Evolutionary conservation across 1,139 yeast genomes (phyloP).

Genomic region (Pichia inconspicua): DNA sequence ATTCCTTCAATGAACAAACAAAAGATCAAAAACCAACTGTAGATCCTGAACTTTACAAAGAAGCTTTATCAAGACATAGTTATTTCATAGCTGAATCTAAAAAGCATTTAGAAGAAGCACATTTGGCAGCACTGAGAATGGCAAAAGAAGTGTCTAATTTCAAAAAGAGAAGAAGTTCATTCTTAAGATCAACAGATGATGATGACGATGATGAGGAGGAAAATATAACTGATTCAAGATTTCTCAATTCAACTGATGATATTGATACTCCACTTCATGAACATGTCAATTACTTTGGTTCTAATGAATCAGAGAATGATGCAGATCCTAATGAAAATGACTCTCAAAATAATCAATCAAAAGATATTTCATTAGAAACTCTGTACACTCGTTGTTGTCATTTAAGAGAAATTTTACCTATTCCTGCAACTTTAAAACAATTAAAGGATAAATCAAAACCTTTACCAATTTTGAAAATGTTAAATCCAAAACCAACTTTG

Average conservation of each 20-base stretch:
- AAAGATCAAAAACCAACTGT: constrained; percentile 34
- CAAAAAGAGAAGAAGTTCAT: constrained; percentile 26
- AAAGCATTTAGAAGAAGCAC: constrained; percentile 71
- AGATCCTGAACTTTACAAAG: constrained; percentile 36
- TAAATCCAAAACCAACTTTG: constrained; percentile 86
- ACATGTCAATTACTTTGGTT: constrained; percentile 54
- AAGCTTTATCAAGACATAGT: constrained; percentile 52
- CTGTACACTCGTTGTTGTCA: constrained; percentile 85
- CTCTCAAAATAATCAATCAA: not conserved
- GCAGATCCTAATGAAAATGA: constrained; percentile 9
- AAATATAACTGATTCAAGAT: constrained; percentile 13
- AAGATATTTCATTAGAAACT: constrained; percentile 46
- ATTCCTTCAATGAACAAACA: constrained; percentile 34
- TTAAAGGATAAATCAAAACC: constrained; percentile 71
- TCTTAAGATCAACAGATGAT: constrained; percentile 13
- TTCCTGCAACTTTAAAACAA: constrained; percentile 76
- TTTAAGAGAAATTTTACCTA: constrained; percentile 83
- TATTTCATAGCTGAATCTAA: constrained; percentile 52
- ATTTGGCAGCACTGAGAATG: constrained; percentile 57
- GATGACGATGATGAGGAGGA: constrained; percentile 22
- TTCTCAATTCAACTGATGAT: constrained; percentile 11
- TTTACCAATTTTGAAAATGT: constrained; percentile 63
- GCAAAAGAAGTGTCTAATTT: constrained; percentile 54
- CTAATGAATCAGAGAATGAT: constrained; percentile 1
- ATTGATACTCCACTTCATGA: constrained; percentile 60